Conservation (phyloP, 805 yeast genomes). For the Ogataea paraovalis region DNA sequence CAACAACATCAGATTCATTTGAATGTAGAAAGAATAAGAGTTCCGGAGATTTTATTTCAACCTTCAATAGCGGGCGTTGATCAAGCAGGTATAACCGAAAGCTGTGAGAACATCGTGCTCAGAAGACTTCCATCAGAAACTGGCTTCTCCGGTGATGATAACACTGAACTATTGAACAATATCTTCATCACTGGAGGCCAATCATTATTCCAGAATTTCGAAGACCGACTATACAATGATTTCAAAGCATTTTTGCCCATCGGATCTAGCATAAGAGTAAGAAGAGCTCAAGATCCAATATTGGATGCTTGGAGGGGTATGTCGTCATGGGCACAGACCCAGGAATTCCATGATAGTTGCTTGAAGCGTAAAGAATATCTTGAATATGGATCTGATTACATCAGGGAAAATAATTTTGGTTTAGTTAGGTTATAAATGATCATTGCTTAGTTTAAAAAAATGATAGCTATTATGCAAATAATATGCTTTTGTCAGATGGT, state of each 20-base stretch:
- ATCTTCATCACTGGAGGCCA: slow-evolving; percentile 87
- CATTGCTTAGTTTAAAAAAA: not conserved
- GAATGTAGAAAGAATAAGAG: slow-evolving; percentile 84
- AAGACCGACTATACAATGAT: slow-evolving; percentile 64
- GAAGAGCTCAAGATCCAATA: slow-evolving; percentile 62
- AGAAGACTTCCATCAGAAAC: slow-evolving; percentile 52
- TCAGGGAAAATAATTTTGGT: slow-evolving; percentile 82
- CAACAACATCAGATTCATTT: slow-evolving; percentile 88
- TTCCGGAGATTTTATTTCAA: slow-evolving; percentile 89
- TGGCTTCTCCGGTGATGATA: slow-evolving; percentile 52
- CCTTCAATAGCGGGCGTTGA: slow-evolving; percentile 94
- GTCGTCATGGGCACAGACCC: slow-evolving; percentile 67
- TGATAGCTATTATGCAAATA: no score
- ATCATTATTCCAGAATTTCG: slow-evolving; percentile 60
- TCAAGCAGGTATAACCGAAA: slow-evolving; percentile 89
- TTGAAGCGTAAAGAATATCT: slow-evolving; percentile 72
- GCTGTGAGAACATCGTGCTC: slow-evolving; percentile 61
- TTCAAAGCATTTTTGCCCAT: slow-evolving; percentile 68
- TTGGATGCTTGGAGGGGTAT: slow-evolving; percentile 93
- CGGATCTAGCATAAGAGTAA: slow-evolving; percentile 55
- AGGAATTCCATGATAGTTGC: slow-evolving; percentile 39
- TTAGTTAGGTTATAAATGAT: slow-evolving; percentile 26
- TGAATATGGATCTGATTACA: slow-evolving; percentile 86
- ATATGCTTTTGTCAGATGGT: no score
- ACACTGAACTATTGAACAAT: slow-evolving; percentile 49